Evolutionary conservation across 352 stramenopile species (phyloP), one percentile per base, ranked within the genome.

Genomic region (Phytophthora cryptogea): DNA sequence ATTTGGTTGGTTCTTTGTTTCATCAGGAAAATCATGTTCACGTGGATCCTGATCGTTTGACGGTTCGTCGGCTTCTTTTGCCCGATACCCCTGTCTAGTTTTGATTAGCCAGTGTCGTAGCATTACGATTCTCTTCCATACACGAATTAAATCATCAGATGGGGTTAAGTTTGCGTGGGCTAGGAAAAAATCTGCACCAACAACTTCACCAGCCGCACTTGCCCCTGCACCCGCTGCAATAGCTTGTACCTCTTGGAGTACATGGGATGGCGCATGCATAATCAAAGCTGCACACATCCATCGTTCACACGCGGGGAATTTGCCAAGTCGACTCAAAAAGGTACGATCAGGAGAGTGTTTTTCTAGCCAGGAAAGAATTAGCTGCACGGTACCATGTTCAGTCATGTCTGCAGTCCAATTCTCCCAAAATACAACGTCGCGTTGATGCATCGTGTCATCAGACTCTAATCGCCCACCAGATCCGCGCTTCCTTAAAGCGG

Each of bases 91-190:
- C 59, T 95, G 87, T 27, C 86, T 61, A 17, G 69, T 73, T 44
- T 92, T 92, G 32, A 95, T 94, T 11, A 95, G 36, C 87, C 87
- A 94, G 54, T 95, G 87, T 7, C 87, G 82, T 20, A 95, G 59
- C 57, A 78, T 80, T n/a, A 95, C 60, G 14, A 95, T 68, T 13
- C 77, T 76, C 54, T 92, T 92, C 87, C 87, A 94, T 16, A 95
- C 71, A 33, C 70, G 59, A 42, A 78, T 47, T 4, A 95, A 52
- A 39, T 94, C 87, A 42, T 90, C 76, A 0, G 87, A 95, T 6
- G 85, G 87, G 4, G 77, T 70, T 16, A 94, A 52, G 30, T 90
- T 61, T 10, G 81, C 70, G 6, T 86, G 67, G 26, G 84, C 73
- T 8, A 81, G 43, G 13, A 76, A 80, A 28, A 66, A 67, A 2